Conservation (phyloP, 345 rosid species). For the Salix brachista region DNA sequence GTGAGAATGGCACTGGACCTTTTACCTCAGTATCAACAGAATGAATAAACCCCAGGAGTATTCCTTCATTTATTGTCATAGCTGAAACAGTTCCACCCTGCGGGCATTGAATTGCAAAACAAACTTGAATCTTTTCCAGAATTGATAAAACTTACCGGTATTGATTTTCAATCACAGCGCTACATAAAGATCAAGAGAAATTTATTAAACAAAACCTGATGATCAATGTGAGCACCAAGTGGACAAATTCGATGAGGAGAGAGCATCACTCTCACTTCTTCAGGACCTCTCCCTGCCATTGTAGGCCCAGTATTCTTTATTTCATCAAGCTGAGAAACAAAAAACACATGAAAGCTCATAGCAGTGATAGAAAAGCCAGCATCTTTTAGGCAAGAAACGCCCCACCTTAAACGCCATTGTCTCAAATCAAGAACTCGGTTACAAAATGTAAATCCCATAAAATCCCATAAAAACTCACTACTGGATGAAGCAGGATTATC, state of each 20-base stretch:
- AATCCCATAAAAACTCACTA: neutral
- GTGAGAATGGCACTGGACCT: neutral
- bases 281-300: conserved; percentile 53
- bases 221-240: conserved; percentile 94
- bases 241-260: conserved; percentile 95
- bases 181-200: neutral
- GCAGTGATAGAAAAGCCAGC: neutral
- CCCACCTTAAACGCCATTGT: neutral
- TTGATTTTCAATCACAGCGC: neutral
- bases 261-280: conserved; percentile 63
- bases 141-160: neutral
- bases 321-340: conserved; percentile 39
- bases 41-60: conserved; percentile 80
- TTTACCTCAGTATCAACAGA: too few relatives aligned
- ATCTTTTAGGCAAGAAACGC: neutral
- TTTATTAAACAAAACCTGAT: conserved; percentile 51
- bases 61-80: conserved; percentile 84
- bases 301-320: conserved; percentile 42
- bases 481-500: neutral
- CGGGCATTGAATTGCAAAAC: conserved; percentile 9
- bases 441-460: neutral
- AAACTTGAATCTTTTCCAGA: neutral
- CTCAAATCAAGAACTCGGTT: neutral
- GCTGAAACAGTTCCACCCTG: conserved; percentile 93
- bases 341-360: neutral